phyloP scores from a whole-genome alignment of 129 eudicot species.

The Flaveria robusta region DNA sequence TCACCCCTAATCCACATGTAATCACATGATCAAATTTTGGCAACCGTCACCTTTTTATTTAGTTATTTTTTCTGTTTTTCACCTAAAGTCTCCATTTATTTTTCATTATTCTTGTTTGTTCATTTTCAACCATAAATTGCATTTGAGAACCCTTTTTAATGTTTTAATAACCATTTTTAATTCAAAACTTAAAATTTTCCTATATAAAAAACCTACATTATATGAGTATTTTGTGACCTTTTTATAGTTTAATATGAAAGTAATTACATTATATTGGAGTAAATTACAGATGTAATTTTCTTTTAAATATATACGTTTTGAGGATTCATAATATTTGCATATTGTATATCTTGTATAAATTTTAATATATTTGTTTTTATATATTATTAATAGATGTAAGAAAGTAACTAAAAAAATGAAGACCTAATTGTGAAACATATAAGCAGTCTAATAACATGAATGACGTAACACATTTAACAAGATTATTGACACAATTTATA shows the following conservation, averaged over 20 bases:
- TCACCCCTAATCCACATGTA: slow-evolving; percentile 50
- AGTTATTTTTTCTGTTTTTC: slow-evolving; percentile 19
- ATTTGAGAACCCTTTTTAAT: background rate
- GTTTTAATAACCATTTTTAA: background rate
- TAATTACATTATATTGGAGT: background rate
- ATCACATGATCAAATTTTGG: slow-evolving; percentile 60
- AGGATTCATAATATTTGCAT: too few relatives aligned
- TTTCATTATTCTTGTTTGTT: slow-evolving; percentile 13
- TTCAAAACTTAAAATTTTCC: background rate
- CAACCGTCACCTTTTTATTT: slow-evolving; percentile 38
- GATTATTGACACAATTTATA: too few relatives aligned
- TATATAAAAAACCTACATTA: slow-evolving; percentile 1
- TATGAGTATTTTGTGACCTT: background rate
- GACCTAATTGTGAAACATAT: background rate
- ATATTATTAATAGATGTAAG: too few relatives aligned
- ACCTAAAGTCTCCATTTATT: slow-evolving; percentile 11
- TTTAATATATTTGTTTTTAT: too few relatives aligned
- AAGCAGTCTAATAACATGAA: too few relatives aligned
- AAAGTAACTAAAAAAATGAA: background rate
- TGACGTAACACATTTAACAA: too few relatives aligned
- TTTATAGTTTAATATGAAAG: background rate
- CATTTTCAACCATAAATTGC: slow-evolving; percentile 19
- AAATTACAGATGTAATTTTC: background rate
- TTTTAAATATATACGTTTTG: too few relatives aligned
- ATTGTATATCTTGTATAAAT: too few relatives aligned